Conservation (phyloP, 306 rosid species). For the Glycine soja region DNA sequence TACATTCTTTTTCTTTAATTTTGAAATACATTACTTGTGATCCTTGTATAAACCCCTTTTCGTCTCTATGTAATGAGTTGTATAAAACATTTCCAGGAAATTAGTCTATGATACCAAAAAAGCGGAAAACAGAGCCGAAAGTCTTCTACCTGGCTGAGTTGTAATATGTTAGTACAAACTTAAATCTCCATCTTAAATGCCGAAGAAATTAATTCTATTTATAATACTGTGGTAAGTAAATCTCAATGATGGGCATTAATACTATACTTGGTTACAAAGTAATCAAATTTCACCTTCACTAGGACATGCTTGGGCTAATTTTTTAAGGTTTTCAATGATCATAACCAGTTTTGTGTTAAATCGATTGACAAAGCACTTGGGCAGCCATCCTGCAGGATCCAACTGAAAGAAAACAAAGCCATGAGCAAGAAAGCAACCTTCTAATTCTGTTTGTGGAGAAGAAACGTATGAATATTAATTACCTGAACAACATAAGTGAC, state of each 20-base stretch:
- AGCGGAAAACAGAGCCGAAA: constrained; percentile 18
- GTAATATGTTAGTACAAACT: constrained; percentile 9
- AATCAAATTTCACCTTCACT: constrained; percentile 50
- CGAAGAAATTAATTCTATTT: constrained; percentile 33
- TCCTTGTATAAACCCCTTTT: too few relatives aligned
- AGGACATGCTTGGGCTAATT: constrained; percentile 74
- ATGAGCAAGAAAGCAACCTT: too few relatives aligned
- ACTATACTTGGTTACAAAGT: constrained; percentile 26
- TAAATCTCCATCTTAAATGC: neutral
- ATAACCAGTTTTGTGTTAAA: constrained; percentile 80
- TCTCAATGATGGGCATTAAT: constrained; percentile 18
- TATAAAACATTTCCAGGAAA: neutral
- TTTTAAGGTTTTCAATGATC: constrained; percentile 83
- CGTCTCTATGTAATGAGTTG: too few relatives aligned
- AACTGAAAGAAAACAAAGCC: constrained; percentile 53
- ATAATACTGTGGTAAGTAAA: constrained; percentile 15
- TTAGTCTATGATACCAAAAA: neutral
- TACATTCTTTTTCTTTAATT: too few relatives aligned
- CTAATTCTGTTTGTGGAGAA: too few relatives aligned
- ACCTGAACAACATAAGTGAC: constrained; percentile 95
- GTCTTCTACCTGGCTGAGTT: neutral
- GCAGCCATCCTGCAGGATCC: constrained; percentile 94
- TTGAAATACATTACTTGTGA: too few relatives aligned
- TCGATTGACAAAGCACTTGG: constrained; percentile 88
- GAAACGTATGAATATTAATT: neutral